Base-by-base conservation (phyloP, 805 yeast species). In the Wickerhamiella parazyma region DNA sequence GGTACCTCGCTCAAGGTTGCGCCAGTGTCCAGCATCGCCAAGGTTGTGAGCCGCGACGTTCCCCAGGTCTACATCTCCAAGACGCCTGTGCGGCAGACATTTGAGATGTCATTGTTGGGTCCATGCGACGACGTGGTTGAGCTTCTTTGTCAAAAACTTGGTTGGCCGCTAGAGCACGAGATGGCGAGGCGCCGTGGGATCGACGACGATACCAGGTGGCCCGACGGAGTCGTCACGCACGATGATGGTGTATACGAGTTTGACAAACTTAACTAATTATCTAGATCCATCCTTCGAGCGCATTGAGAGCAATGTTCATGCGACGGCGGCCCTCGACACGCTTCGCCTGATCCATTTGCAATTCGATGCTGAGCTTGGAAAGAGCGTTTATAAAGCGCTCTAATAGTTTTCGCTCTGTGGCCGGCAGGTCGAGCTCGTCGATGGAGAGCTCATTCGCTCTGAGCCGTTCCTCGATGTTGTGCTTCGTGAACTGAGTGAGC, bases 1-100 rank as follows among this genome's bases (percentile, higher is more conserved):
- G 96, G 96, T 14, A 86, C 96, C 0, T 85, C 95, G 17, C 68
- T 86, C 50, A 83, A 86, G 56, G 96, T 86, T 19, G 85, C 93
- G 0, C 96, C 96, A 0, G 95, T 87, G 4, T 76, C 85, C 42
- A 86, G 83, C 42, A 82, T 86, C 46, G 87, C 83, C n/a, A 78
- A 83, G 49, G 68, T 72, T 61, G 64, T 86, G 2, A 76, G 79
- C 0, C 69, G 70, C n/a, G 60, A 71, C n/a, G 76, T 82, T 2
- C 95, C 95, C 0, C 94, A 85, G 60, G 68, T 87, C 4, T 66
- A 82, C 45, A 80, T 86, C 49, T 82, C 84, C 56, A 76, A 72
- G 54, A 91, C 84, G 54, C 77, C 82, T 1, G 77, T 83, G 16
- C 68, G 66, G 29, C 93, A 82, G 54, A 82, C 79, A 52, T 86